Evolutionary conservation across 257 asterid genomes (phyloP).

Genomic region (Thymus mandschuricus): DNA sequence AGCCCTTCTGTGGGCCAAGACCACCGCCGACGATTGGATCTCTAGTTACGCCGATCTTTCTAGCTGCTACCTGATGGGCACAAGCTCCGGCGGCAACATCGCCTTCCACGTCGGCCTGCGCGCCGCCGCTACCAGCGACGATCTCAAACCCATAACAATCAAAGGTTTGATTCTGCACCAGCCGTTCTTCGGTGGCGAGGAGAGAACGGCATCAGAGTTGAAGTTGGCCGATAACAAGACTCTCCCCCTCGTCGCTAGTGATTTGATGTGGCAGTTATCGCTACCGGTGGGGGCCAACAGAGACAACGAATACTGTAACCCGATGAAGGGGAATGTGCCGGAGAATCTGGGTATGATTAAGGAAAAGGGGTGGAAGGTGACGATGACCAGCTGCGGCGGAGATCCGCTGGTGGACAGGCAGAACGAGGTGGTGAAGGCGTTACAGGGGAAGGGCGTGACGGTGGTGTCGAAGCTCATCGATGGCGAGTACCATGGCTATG

Average conservation of each 20-base stretch:
- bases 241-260: slow-evolving; percentile 29
- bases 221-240: slow-evolving; percentile 17
- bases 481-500: slow-evolving; percentile 51
- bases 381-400: slow-evolving; percentile 43
- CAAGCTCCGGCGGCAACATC: slow-evolving; percentile 61
- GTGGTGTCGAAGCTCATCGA: slow-evolving; percentile 33
- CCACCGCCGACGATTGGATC: slow-evolving; percentile 46
- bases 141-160: slow-evolving; percentile 43
- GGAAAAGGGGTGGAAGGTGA: slow-evolving; percentile 31
- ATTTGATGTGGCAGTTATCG: slow-evolving; percentile 47
- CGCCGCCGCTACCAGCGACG: slow-evolving; percentile 24
- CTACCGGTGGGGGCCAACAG: slow-evolving; percentile 53
- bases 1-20: slow-evolving; percentile 43
- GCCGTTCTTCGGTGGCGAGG: slow-evolving; percentile 51
- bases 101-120: slow-evolving; percentile 46
- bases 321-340: slow-evolving; percentile 11
- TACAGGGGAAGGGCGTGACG: slow-evolving; percentile 41
- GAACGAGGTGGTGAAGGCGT: slow-evolving; percentile 4
- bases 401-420: slow-evolving; percentile 52
- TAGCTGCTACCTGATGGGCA: slow-evolving; percentile 51
- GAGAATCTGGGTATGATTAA: slow-evolving; percentile 28
- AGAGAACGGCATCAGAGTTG: slow-evolving; percentile 54
- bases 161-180: slow-evolving; percentile 58
- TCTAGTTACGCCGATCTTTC: slow-evolving; percentile 46
- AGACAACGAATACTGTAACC: slow-evolving; percentile 51